Percentiles rank a stretch among this genome's conserved stretches.
Conservation (phyloP, 345 rosid genomes). For the Zanthoxylum bungeanum region DNA sequence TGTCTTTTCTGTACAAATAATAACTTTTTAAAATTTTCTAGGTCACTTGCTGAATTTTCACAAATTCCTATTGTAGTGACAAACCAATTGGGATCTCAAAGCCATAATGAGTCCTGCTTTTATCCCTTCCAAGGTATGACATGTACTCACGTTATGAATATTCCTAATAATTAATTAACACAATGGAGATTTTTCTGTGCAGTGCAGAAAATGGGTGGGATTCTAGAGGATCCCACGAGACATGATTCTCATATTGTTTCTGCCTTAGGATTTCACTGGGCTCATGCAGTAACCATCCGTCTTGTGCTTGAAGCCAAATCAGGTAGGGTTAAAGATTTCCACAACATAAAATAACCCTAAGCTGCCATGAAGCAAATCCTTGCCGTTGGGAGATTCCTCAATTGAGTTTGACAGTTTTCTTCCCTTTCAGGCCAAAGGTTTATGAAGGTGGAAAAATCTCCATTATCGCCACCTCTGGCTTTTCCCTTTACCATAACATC, state of each 20-base stretch:
- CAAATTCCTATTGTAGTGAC: conserved; percentile 81
- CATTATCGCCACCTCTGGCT: conserved; percentile 67
- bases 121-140: conserved; percentile 70
- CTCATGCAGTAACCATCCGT: conserved; percentile 81
- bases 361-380: background rate
- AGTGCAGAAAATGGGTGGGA: conserved; percentile 36
- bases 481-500: conserved; percentile 69
- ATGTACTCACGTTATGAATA: conserved; percentile 14
- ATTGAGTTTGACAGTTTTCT: background rate
- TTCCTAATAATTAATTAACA: conserved; percentile 5
- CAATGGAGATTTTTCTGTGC: conserved; percentile 17
- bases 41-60: conserved; percentile 85
- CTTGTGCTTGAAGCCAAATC: conserved; percentile 70
- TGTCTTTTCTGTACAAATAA: conserved; percentile 11
- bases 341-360: background rate
- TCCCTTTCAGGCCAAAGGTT: conserved; percentile 64
- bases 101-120: conserved; percentile 39
- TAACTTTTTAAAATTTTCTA: conserved; percentile 19
- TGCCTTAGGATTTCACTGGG: conserved; percentile 81
- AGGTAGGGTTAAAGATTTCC: conserved; percentile 36
- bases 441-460: conserved; percentile 82
- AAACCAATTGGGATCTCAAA: conserved; percentile 85
- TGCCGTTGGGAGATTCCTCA: background rate
- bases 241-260: conserved; percentile 75
- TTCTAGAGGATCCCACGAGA: conserved; percentile 27